Conservation (phyloP, 805 yeast species). For the Teunomyces aglyptinius region DNA sequence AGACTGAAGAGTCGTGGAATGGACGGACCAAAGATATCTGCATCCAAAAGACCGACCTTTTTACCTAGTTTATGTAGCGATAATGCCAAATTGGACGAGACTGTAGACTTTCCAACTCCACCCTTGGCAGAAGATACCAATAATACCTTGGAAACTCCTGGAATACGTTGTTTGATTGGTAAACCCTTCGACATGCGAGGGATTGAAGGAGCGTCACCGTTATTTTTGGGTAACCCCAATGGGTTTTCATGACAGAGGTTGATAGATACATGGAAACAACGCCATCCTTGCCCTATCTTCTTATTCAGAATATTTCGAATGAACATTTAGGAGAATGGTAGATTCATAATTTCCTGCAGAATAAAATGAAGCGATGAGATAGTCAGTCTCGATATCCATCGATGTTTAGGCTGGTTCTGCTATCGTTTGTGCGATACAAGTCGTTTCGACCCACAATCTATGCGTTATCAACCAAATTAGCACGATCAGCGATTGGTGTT, state of each 20-base stretch:
- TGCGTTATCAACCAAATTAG: constrained; percentile 83
- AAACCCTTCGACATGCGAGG: constrained; percentile 51
- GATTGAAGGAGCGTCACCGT: constrained; percentile 22
- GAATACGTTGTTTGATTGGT: constrained; percentile 54
- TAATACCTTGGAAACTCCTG: constrained; percentile 59
- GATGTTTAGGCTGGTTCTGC: background rate
- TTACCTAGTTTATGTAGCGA: constrained; percentile 54
- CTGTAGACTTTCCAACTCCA: constrained; percentile 81
- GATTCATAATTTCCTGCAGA: background rate
- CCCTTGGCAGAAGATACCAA: constrained; percentile 78
- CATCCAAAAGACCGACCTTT: constrained; percentile 69
- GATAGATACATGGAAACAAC: background rate
- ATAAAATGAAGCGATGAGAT: background rate
- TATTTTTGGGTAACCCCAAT: constrained; percentile 34
- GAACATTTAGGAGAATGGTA: background rate
- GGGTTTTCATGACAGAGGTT: constrained; percentile 37
- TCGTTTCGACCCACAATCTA: constrained; percentile 66
- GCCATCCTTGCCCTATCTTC: background rate
- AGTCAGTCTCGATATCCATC: background rate
- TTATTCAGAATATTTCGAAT: background rate
- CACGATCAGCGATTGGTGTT: constrained; percentile 84
- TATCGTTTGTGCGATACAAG: background rate
- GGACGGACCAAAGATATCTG: constrained; percentile 84
- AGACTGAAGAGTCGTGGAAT: constrained; percentile 71
- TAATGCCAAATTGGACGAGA: constrained; percentile 65